A percentile compares a stretch with the other conserved stretches of the same genome.
Evolutionary conservation across 2,329 filamentous ascomycete species (phyloP).

Genomic region (Leptographium galeiforme): DNA sequence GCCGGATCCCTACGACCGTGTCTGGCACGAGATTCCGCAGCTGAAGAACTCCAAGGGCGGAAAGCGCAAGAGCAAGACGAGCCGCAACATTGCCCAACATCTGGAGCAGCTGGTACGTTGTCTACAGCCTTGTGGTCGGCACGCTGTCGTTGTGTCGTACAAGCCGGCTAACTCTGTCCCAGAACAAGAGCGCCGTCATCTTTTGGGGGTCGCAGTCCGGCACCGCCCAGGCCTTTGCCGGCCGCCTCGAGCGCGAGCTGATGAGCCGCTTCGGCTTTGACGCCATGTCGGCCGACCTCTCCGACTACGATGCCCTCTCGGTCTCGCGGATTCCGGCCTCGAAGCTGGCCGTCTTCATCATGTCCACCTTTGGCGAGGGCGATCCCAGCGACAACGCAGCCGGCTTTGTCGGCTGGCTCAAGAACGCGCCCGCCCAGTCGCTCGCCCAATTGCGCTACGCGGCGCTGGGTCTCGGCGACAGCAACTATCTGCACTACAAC

Average conservation of each 20-base stretch:
- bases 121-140: not conserved
- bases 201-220: slow-evolving; percentile 26
- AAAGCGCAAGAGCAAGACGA: not conserved
- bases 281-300: slow-evolving; percentile 11
- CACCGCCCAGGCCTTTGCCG: slow-evolving; percentile 29
- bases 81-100: not conserved
- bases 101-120: not conserved
- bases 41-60: not conserved
- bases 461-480: slow-evolving; percentile 26
- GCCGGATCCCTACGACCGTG: not conserved
- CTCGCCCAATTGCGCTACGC: slow-evolving; percentile 18
- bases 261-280: slow-evolving; percentile 22
- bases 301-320: slow-evolving; percentile 29
- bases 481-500: slow-evolving; percentile 25
- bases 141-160: not conserved
- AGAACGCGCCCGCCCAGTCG: slow-evolving; percentile 10
- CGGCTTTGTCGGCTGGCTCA: slow-evolving; percentile 16
- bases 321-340: slow-evolving; percentile 16
- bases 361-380: slow-evolving; percentile 26
- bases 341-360: slow-evolving; percentile 21
- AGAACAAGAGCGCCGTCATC: not conserved
- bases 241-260: slow-evolving; percentile 17
- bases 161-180: not conserved
- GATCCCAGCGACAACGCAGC: slow-evolving; percentile 25
- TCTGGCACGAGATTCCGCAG: not conserved